phyloP scores from a whole-genome alignment of 1,284 basidiomycete species.

The Tilletia walkeri region DNA sequence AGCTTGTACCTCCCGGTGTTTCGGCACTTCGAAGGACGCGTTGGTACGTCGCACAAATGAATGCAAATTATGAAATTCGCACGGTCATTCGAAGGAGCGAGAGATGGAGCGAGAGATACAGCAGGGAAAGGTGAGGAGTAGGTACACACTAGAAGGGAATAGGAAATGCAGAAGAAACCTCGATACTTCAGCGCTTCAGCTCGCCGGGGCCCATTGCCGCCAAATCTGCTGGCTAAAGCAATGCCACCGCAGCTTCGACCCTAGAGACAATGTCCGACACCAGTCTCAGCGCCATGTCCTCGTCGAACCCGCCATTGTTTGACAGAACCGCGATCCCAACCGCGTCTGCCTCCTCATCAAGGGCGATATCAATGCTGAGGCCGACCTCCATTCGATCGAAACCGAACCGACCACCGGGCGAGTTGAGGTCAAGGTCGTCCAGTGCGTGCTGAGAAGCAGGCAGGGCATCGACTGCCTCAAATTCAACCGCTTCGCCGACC shows the following conservation, averaged over 20 bases:
- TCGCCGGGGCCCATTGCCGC: too few species aligned
- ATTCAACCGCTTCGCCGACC: slow-evolving; percentile 31
- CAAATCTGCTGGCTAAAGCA: background rate
- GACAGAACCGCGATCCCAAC: slow-evolving; percentile 22
- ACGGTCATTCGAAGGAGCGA: too few species aligned
- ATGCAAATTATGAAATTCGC: too few species aligned
- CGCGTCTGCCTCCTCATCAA: slow-evolving; percentile 14
- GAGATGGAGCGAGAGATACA: too few species aligned
- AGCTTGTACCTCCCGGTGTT: too few species aligned
- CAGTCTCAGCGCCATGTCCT: background rate
- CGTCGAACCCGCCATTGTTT: slow-evolving; percentile 3
- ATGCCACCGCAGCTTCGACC: background rate
- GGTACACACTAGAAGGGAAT: too few species aligned
- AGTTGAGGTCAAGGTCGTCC: slow-evolving; percentile 17
- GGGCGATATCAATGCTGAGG: slow-evolving; percentile 17
- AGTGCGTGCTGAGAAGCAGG: slow-evolving; percentile 22
- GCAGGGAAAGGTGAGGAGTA: too few species aligned
- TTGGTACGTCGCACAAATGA: too few species aligned
- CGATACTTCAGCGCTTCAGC: too few species aligned
- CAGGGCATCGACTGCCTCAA: slow-evolving; percentile 26
- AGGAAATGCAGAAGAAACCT: too few species aligned
- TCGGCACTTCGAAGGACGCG: too few species aligned
- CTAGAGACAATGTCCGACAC: slow-evolving; percentile 7
- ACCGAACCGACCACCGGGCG: background rate
- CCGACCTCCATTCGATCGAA: background rate